Evolutionary conservation across 129 eudicot species (phyloP).

Genomic region (Rutidosis leptorrhynchoides): DNA sequence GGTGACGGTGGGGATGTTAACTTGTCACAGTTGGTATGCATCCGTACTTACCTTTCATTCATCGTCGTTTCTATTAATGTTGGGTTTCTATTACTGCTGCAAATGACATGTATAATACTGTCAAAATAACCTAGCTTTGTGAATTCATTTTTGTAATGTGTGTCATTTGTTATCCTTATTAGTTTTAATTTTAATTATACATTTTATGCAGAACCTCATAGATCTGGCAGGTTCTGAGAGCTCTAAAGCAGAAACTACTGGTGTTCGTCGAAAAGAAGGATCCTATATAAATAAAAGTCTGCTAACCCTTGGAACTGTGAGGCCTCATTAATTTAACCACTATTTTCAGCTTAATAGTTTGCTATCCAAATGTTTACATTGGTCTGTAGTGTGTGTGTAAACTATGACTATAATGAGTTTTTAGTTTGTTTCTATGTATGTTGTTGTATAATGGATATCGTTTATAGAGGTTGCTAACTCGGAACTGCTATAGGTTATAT

Average conservation of each 20-base stretch:
- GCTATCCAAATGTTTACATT: conserved; percentile 26
- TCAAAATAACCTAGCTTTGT: conserved; percentile 3
- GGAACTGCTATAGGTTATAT: conserved; percentile 59
- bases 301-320: conserved; percentile 99
- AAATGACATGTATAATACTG: neutral
- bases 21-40: conserved; percentile 84
- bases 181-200: conserved; percentile 9
- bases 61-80: neutral
- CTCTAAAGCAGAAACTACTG: conserved; percentile 89
- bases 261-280: conserved; percentile 96
- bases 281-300: conserved; percentile 92
- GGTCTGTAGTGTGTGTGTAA: conserved; percentile 3
- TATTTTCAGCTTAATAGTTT: conserved; percentile 42
- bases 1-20: conserved; percentile 79
- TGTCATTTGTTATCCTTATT: conserved; percentile 7
- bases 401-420: neutral
- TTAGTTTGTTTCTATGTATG: neutral
- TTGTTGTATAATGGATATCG: conserved; percentile 10
- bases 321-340: conserved; percentile 52
- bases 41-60: conserved; percentile 17
- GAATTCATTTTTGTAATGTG: conserved; percentile 12
- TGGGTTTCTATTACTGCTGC: conserved; percentile 16
- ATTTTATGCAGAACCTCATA: conserved; percentile 80
- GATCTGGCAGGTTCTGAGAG: conserved; percentile 99
- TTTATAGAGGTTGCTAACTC: conserved; percentile 23